Evolutionary conservation across 177 flowering plant genomes (phyloP), one percentile per base, ranked within the genome.

Genomic region (Tripterygium wilfordii): DNA sequence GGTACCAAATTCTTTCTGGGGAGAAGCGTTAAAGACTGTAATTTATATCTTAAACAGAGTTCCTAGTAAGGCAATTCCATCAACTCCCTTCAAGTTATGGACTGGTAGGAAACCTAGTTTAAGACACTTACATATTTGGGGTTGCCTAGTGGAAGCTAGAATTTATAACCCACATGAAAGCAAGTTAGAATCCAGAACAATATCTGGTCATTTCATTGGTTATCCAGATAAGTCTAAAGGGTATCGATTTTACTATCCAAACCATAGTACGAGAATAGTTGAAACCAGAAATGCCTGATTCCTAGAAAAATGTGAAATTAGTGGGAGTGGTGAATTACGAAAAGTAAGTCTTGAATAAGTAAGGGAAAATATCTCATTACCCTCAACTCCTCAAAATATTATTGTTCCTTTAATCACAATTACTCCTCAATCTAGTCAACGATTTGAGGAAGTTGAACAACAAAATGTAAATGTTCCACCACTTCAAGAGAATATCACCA

Each of bases 261-360:
- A 17, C n/a, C 17, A 3, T 14, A n/a, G 4, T 2, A 36, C 18
- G 4, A 36, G 38, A 14, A 36, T 36, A 1, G 38, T 5, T 0
- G n/a, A n/a, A n/a, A n/a, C 21, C 0, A 9, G 14, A 1, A 45
- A 29, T 45, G 36, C 23, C 5, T 28, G 8, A 19, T 28, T 45
- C 1, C 5, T 28, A 28, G 23, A 45, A 10, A 25, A 28, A 28
- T 7, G 15, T 17, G 24, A 27, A 16, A 2, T 17, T 3, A 45
- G 36, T 15, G 8, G 36, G 36, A 45, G 63, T 36, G 37, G 44
- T n/a, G n/a, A n/a, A n/a, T 17, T 49, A 36, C 9, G 0, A 16
- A 32, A 39, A 3, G 27, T 9, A 25, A 33, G 5, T 2, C 4
- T 15, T 36, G 27, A 9, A 22, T 7, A 41, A 21, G 13, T 30